Evolutionary conservation across 306 rosid genomes (phyloP).

Genomic region (Ammopiptanthus mongolicus): DNA sequence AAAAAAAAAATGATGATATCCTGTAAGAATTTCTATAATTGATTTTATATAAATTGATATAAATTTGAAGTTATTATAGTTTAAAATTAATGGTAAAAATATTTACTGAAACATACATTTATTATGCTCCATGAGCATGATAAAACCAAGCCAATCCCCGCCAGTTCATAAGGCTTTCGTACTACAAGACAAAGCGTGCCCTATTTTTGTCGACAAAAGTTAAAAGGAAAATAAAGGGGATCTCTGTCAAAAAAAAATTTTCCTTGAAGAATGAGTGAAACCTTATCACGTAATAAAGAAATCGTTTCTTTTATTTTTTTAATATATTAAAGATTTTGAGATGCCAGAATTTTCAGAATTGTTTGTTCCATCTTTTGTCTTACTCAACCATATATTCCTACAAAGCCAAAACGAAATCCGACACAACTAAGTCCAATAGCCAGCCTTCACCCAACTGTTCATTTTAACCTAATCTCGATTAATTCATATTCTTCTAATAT

Average conservation of each 20-base stretch:
- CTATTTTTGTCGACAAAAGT: constrained; percentile 28
- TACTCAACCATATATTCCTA: constrained; percentile 30
- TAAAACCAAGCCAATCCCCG: not conserved
- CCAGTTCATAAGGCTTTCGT: not conserved
- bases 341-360: constrained; percentile 26
- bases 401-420: constrained; percentile 29
- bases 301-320: not conserved
- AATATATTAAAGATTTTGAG: constrained; percentile 16
- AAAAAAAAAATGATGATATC: too few species aligned
- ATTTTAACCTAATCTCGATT: constrained; percentile 27
- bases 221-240: constrained; percentile 20
- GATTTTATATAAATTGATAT: too few species aligned
- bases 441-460: constrained; percentile 43
- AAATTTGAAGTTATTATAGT: too few species aligned
- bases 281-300: constrained; percentile 24
- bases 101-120: too few species aligned
- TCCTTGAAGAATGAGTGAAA: constrained; percentile 18
- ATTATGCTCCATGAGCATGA: too few species aligned
- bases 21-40: too few species aligned
- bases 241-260: constrained; percentile 14
- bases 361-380: constrained; percentile 51
- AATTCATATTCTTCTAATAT: not conserved
- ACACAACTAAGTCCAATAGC: constrained; percentile 55
- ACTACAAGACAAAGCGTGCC: constrained; percentile 39
- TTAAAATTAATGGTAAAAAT: too few species aligned